Percentiles rank a stretch among this genome's conserved stretches.
Conservation (phyloP, 306 rosid species). For the Crataegus laevigata region DNA sequence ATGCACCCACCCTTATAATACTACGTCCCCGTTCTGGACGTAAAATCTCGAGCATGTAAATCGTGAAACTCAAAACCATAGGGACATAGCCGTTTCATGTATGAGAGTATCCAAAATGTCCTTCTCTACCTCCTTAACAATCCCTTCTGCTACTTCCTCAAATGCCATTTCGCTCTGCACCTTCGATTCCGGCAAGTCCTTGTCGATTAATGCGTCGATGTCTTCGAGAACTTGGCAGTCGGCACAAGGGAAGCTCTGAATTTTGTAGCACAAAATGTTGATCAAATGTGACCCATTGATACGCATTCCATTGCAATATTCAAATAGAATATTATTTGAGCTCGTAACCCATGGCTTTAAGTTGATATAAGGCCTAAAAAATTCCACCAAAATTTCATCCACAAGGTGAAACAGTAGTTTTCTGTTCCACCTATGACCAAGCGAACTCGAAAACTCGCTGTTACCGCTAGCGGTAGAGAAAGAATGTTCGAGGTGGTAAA, state of each 20-base stretch:
- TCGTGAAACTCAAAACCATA: conserved; percentile 7
- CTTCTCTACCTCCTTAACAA: conserved; percentile 59
- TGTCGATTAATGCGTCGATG: conserved; percentile 56
- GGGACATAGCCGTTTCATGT: conserved; percentile 46
- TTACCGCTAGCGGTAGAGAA: background rate
- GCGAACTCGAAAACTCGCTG: background rate
- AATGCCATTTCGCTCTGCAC: conserved; percentile 17
- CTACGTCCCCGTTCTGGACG: conserved; percentile 24
- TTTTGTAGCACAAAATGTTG: conserved; percentile 42
- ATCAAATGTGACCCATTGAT: conserved; percentile 21
- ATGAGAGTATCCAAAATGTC: conserved; percentile 53
- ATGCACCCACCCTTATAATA: background rate
- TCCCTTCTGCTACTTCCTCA: conserved; percentile 50
- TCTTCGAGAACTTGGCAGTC: conserved; percentile 70
- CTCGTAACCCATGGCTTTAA: conserved; percentile 23
- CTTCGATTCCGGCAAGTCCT: conserved; percentile 35
- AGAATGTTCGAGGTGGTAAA: conserved; percentile 44
- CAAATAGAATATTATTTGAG: background rate
- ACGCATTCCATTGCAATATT: background rate
- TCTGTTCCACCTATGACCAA: conserved; percentile 40
- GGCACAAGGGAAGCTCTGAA: conserved; percentile 38
- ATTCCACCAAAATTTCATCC: conserved; percentile 46
- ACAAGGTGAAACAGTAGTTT: conserved; percentile 50
- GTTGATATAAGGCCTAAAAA: conserved; percentile 28
- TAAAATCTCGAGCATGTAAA: background rate